phyloP scores from a whole-genome alignment of 1,284 basidiomycete species.

The Trichosporon coremiiforme region DNA sequence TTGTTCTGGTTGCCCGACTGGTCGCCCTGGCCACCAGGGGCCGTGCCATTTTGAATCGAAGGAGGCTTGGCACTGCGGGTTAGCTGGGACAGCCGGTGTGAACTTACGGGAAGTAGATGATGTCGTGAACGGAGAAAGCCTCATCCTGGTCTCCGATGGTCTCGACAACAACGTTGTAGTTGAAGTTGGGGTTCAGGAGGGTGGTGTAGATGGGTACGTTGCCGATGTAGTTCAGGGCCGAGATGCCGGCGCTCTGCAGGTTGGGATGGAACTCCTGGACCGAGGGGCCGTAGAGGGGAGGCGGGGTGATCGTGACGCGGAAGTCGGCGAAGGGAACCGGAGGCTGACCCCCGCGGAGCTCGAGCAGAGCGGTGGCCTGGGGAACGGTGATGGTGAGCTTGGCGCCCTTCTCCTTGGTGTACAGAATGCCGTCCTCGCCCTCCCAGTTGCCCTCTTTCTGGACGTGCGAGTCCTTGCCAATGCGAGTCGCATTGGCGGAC shows the following conservation, averaged over 20 bases:
- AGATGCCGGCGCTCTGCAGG: neutral
- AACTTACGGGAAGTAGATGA: slow-evolving; percentile 6
- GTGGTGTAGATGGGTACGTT: neutral
- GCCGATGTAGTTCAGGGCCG: neutral
- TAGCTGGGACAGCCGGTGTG: neutral
- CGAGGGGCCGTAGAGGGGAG: neutral
- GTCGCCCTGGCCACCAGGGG: neutral
- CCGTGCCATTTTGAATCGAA: neutral
- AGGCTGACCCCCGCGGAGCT: neutral
- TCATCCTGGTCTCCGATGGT: neutral
- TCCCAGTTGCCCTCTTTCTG: neutral
- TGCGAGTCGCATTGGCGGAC: neutral
- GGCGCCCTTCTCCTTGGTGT: neutral
- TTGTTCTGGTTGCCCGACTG: neutral
- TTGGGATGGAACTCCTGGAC: slow-evolving; percentile 8
- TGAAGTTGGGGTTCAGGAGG: slow-evolving; percentile 1
- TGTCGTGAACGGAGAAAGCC: neutral
- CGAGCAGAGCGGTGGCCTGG: neutral
- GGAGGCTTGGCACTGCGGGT: neutral
- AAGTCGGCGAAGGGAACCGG: slow-evolving; percentile 11
- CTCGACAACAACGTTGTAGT: neutral
- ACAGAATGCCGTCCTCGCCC: neutral
- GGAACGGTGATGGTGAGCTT: slow-evolving; percentile 2
- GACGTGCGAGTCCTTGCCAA: neutral
- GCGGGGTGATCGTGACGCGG: neutral